Evolutionary conservation across 1,284 basidiomycete species (phyloP), one percentile per base, ranked within the genome.

Genomic region (Mycena sp.): DNA sequence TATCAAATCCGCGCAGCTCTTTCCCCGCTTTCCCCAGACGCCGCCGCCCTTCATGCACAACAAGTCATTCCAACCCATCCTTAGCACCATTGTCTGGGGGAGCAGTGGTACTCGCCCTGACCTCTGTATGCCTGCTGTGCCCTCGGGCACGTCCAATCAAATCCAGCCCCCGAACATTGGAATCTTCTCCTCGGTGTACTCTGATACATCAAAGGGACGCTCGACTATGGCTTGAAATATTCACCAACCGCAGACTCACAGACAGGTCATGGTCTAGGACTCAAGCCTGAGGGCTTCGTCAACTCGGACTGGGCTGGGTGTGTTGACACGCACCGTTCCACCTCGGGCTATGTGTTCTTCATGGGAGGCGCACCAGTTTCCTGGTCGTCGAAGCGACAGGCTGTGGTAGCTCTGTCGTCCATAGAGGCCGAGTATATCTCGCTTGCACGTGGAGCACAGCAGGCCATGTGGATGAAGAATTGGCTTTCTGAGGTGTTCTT

Each of bases 291-390:
- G 4, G 57, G 57, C 12, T 59, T 35, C 26, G 46, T 59, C 10
- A 59, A 67, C 49, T 65, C 60, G 11, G 57, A 50, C 16, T 67
- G 53, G 52, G 62, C 62, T 23, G 62, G 61, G 7, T 64, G 62
- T n/a, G 35, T 61, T 1, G 62, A 67, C 29, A 56, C 62, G 9
- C 52, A 45, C 12, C 46, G 48, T 21, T 67, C 65, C 6, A 55
- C 49, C 12, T 38, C 48, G 16, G 65, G 52, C 7, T 67, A 61
- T 32, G 53, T 54, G 17, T 67, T 61, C 40, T 57, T 51, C 19
- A 46, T 67, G 43, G 62, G 62, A 2, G 45, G 50, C 19, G 58
- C 37, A 19, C 58, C 50, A 11, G 51, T 60, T 45, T 45, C n/a
- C 17, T 60, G 58, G 58, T 60, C 58, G 5, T n/a, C n/a, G n/a